These are phyloP conservation scores for Venturia effusa DNA, from an alignment of 2,329 filamentous ascomycete species.

Conservation along the genomic window DNA sequence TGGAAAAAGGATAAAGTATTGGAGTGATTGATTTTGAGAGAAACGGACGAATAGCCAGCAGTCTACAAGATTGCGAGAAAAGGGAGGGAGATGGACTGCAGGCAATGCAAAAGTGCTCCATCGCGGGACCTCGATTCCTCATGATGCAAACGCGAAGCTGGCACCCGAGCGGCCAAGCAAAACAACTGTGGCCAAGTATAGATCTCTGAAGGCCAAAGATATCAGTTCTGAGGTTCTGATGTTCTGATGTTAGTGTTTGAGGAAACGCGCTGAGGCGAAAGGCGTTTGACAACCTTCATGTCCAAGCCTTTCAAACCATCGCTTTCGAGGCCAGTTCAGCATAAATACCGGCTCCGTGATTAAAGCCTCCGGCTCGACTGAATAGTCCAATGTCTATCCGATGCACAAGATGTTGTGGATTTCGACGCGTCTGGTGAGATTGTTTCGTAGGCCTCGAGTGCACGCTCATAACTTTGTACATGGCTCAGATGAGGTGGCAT, in stretches of 20 bases:
- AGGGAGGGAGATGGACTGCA: neutral
- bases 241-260: no score
- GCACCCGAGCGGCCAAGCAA: neutral
- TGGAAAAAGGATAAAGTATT: neutral
- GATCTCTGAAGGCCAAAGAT: neutral
- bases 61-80: neutral
- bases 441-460: neutral
- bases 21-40: neutral
- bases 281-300: neutral
- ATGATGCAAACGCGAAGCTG: neutral
- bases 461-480: neutral
- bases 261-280: neutral
- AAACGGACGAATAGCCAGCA: neutral
- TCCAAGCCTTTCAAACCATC: neutral
- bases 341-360: neutral
- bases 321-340: neutral
- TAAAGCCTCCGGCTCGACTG: neutral
- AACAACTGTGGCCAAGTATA: neutral
- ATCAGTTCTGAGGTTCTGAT: no score
- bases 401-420: neutral
- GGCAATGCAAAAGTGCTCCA: neutral
- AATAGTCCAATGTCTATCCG: neutral
- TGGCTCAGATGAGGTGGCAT: no score
- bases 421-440: neutral
- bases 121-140: neutral